Conservation (phyloP, 805 yeast species). For the Kodamaea jinghongensis region DNA sequence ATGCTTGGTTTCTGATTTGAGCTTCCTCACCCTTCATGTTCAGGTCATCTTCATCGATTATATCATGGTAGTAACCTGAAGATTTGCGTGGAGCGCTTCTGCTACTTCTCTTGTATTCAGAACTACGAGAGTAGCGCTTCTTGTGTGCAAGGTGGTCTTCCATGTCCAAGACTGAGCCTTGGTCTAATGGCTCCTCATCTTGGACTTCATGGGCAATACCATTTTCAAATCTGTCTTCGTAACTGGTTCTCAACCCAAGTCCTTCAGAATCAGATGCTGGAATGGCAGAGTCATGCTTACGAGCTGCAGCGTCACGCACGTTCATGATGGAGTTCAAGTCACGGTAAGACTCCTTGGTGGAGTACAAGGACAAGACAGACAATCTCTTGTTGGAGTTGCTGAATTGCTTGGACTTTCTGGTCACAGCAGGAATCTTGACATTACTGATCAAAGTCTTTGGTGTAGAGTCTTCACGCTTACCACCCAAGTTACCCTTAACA, state of each 20-base stretch:
- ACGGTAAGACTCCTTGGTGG: constrained; percentile 62
- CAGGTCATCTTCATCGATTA: constrained; percentile 20
- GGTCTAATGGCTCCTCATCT: constrained; percentile 32
- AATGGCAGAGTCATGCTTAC: constrained; percentile 1
- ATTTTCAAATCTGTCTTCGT: constrained; percentile 41
- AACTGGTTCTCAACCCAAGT: constrained; percentile 35
- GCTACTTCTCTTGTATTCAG: no score
- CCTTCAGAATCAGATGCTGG: background rate
- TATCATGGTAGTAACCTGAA: constrained; percentile 16
- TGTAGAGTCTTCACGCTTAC: constrained; percentile 8
- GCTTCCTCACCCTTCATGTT: constrained; percentile 4
- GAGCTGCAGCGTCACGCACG: constrained; percentile 14
- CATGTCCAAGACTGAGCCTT: constrained; percentile 40
- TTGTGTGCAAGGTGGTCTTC: constrained; percentile 17
- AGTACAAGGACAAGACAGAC: constrained; percentile 68
- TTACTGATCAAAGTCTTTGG: constrained; percentile 56
- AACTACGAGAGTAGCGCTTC: no score
- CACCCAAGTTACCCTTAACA: constrained; percentile 11
- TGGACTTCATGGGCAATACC: constrained; percentile 30
- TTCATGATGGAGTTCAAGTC: constrained; percentile 48
- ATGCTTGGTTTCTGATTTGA: constrained; percentile 13
- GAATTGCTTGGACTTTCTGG: constrained; percentile 63
- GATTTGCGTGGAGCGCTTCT: no score
- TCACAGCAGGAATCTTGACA: constrained; percentile 66
- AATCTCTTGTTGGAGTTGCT: constrained; percentile 63